Conservation (phyloP, 2,329 filamentous ascomycete species). For the Lecanicillium sp. region DNA sequence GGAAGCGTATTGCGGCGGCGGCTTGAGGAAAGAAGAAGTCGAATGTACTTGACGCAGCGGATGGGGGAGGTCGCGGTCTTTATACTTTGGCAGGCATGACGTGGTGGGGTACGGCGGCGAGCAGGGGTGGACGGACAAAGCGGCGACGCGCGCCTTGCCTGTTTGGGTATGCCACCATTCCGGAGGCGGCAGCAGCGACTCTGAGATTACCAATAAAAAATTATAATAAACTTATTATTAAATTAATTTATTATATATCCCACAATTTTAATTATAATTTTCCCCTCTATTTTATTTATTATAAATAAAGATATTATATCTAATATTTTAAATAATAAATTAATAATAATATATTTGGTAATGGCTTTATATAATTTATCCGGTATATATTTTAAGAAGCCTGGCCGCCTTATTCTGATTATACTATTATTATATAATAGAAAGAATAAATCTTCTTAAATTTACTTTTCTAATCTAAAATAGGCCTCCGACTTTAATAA, state of each 20-base stretch:
- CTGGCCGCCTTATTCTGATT: background rate
- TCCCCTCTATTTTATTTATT: background rate
- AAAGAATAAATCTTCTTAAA: background rate
- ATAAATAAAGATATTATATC: background rate
- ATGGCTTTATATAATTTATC: background rate
- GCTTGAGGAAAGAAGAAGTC: background rate
- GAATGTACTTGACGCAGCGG: background rate
- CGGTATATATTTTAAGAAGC: background rate
- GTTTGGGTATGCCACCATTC: background rate
- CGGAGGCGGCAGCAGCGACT: background rate
- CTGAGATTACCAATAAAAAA: background rate
- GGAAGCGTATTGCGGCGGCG: background rate
- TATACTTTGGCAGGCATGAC: background rate
- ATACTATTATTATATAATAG: background rate
- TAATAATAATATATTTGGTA: background rate
- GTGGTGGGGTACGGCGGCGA: background rate
- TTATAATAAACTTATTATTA: background rate
- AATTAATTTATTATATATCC: background rate
- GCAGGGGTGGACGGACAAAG: background rate
- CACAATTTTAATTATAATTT: background rate
- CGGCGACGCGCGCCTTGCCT: background rate
- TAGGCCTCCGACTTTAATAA: background rate
- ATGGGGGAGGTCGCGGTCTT: background rate
- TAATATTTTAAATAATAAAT: background rate
- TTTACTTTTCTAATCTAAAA: background rate